These are phyloP conservation scores for Arthrobotrys entomopaga DNA, from an alignment of 2,329 filamentous ascomycete species.

Conservation along the genomic window DNA sequence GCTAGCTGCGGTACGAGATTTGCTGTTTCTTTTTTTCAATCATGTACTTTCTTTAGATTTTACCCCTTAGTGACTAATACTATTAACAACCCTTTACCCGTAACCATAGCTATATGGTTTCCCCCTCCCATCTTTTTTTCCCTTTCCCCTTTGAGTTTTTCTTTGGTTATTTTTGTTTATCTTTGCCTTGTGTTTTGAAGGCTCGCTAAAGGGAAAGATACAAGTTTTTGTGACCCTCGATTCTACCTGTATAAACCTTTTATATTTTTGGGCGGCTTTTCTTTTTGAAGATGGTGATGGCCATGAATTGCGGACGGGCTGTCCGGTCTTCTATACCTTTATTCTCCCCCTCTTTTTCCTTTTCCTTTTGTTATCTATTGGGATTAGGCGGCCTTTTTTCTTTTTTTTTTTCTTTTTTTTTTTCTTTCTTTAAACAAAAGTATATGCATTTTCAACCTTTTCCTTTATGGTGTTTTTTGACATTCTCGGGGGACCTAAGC, in stretches of 20 bases:
- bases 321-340: not conserved
- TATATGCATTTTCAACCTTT: conserved; percentile 2
- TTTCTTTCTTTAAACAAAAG: conserved; percentile 6
- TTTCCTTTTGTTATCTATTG: not conserved
- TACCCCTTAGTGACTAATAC: conserved; percentile 45
- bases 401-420: too few species aligned
- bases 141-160: not conserved
- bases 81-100: not conserved
- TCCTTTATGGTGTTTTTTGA: not conserved
- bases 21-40: conserved; percentile 16
- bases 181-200: not conserved
- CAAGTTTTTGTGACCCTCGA: too few species aligned
- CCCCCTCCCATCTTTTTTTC: not conserved
- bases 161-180: conserved; percentile 13
- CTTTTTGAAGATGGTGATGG: not conserved
- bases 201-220: conserved; percentile 2
- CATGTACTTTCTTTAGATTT: conserved; percentile 32
- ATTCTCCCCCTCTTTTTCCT: not conserved
- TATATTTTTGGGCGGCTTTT: conserved; percentile 8
- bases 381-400: not conserved
- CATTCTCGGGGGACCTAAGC: not conserved
- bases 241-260: conserved; percentile 42
- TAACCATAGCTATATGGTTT: not conserved
- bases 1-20: conserved; percentile 24
- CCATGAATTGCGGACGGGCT: not conserved